Evolutionary conservation across 1,139 yeast genomes (phyloP), one percentile per base, ranked within the genome.

Genomic region (Diutina catenulata): DNA sequence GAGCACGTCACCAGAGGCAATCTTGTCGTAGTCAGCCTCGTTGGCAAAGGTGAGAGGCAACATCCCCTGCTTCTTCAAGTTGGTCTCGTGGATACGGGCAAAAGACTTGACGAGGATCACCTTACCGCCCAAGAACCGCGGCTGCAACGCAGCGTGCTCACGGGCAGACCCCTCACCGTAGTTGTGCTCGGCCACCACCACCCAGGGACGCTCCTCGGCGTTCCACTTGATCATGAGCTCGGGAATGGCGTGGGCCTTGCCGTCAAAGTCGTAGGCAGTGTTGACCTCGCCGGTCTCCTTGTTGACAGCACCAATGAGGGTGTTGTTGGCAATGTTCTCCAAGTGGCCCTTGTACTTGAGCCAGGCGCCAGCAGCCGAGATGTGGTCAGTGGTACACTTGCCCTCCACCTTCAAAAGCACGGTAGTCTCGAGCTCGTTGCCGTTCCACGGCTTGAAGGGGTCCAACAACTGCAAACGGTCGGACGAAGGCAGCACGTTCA

Each of bases 361-460:
- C 98, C 98, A 91, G n/a, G 80, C 93, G 55, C 98, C 98, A 27
- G 98, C 98, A 32, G 97, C 97, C 21, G 96, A 87, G 49, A 91
- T 91, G 56, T 91, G 98, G 60, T 91, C 98, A 31, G 98, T 91
- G 36, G 98, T 91, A 69, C 97, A 88, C 63, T 91, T 91, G 46
- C 98, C 98, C 64, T 86, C 88, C 39, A 88, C 96, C 64, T 88
- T 91, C 53, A 91, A 62, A 43, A 88, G 63, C 2, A 91, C 84
- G 39, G 75, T 75, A 29, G 88, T 74, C 45, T 73, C 66, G 47
- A 88, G 61, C 58, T 91, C 98, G 56, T 83, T 60, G 41, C 94
- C 93, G 43, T 76, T 64, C 87, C 95, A 91, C 21, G 94, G 74
- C 36, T 70, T 61, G 56, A 93, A 91, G 22, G 98, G 97, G 41